Percentiles rank a stretch among this genome's conserved stretches.
Conservation (phyloP, 2,329 filamentous ascomycete genomes). For the Tolypocladium amazonense region DNA sequence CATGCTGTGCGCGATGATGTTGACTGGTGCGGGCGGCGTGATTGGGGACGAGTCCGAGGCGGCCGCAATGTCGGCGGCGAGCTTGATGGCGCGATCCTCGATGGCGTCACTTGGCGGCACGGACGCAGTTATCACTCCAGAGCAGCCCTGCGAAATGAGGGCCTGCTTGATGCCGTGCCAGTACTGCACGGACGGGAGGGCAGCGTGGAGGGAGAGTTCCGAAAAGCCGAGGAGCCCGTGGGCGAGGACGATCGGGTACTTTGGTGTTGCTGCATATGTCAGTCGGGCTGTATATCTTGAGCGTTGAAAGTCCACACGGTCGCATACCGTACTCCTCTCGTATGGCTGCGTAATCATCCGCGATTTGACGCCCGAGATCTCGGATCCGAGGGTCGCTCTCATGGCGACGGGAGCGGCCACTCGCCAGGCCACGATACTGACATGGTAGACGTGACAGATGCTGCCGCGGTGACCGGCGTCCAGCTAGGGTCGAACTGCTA, state of each 20-base stretch:
- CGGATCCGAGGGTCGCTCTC: slow-evolving; percentile 2
- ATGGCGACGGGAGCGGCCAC: background rate
- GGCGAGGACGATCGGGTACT: slow-evolving; percentile 52
- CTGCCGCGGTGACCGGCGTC: background rate
- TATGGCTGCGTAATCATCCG: slow-evolving; percentile 34
- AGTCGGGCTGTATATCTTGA: background rate
- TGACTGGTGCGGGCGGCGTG: slow-evolving; percentile 45
- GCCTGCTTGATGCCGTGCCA: slow-evolving; percentile 55
- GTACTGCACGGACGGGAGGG: slow-evolving; percentile 48
- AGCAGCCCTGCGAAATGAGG: slow-evolving; percentile 35
- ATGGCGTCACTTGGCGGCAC: slow-evolving; percentile 53
- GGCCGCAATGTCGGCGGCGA: slow-evolving; percentile 42
- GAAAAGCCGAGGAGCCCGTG: slow-evolving; percentile 56
- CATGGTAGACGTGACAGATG: background rate
- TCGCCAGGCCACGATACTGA: background rate
- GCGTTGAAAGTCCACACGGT: background rate
- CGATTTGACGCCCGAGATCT: slow-evolving; percentile 19
- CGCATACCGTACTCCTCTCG: slow-evolving; percentile 32
- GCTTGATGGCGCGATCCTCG: slow-evolving; percentile 45
- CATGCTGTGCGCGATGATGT: slow-evolving; percentile 65
- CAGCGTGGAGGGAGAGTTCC: slow-evolving; percentile 39
- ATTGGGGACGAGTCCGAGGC: background rate
- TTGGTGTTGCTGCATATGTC: slow-evolving; percentile 36
- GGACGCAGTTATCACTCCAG: slow-evolving; percentile 47
- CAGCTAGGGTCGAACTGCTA: background rate